Base-by-base conservation (phyloP, 2,329 filamentous ascomycete species). In the Thermoascus crustaceus region DNA sequence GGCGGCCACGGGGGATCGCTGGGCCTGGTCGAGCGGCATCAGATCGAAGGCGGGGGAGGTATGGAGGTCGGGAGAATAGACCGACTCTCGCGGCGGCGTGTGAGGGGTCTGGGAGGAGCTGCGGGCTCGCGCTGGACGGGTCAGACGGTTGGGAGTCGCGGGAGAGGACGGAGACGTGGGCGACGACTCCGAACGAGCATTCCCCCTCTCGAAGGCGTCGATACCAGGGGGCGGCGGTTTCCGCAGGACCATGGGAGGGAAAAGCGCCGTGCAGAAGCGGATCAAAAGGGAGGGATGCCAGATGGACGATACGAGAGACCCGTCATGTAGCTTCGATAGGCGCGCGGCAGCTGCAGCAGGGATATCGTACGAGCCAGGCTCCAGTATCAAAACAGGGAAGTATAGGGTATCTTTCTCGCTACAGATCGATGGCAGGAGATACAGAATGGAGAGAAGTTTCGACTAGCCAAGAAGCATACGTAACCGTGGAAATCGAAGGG, bases 181-280 rank as follows among this genome's bases (percentile, higher is more conserved):
- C 49, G 38, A 63, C 38, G 30, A 51, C 37, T 46, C 46, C 19
- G 48, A 40, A 41, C 43, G 46, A 43, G 46, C 47, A 50, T 52
- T 49, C 37, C 53, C 45, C 50, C 57, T 52, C 29, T 42, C 45
- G 30, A 55, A 52, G 37, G 53, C 53, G 25, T 57, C 45, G 30
- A 61, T 52, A 39, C 53, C 55, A 29, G 57, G 57, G 36, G 58
- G 57, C 42, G 55, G 55, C 45, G 48, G 49, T 48, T 61, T 61
- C 41, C 57, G 57, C 46, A 61, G 48, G 45, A 60, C 58, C 58
- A 61, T 62, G 45, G 57, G 54, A 50, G 44, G 43, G 43, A 37
- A n/a, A n/a, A n/a, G n/a, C 2, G 14, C 24, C 24, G 26, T 17
- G 26, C 30, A 30, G 36, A 20, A 39, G 20, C 18, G 14, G 7